Percentiles rank a stretch among this genome's conserved stretches.
Evolutionary conservation across 2,329 filamentous ascomycete genomes (phyloP).

Genomic region (Zalaria sp.): DNA sequence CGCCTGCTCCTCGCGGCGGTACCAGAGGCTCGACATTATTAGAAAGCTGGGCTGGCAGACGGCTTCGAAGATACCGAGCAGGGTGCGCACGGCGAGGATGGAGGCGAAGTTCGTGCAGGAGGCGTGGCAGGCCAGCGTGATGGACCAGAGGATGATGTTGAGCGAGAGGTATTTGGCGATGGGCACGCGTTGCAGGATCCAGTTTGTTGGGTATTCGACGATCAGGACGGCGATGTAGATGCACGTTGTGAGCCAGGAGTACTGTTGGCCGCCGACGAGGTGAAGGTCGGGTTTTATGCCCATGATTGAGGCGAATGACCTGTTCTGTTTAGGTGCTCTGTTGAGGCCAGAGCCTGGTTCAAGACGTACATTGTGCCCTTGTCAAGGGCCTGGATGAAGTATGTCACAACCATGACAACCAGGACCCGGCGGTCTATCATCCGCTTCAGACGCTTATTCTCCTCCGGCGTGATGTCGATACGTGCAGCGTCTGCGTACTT

Average conservation of each 20-base stretch:
- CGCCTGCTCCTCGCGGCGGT: slow-evolving; percentile 50
- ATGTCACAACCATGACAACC: slow-evolving; percentile 56
- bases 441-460: slow-evolving; percentile 46
- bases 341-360: slow-evolving; percentile 31
- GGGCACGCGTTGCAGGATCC: slow-evolving; percentile 46
- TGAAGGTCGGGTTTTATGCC: slow-evolving; percentile 20
- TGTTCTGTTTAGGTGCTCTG: too few species aligned
- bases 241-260: slow-evolving; percentile 58
- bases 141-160: slow-evolving; percentile 52
- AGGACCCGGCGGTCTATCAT: slow-evolving; percentile 56
- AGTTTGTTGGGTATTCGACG: slow-evolving; percentile 58
- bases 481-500: slow-evolving; percentile 47
- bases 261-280: slow-evolving; percentile 34
- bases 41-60: slow-evolving; percentile 56
- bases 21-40: slow-evolving; percentile 56
- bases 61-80: slow-evolving; percentile 59
- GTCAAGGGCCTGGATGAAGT: slow-evolving; percentile 58
- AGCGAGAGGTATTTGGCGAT: slow-evolving; percentile 47
- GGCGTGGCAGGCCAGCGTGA: slow-evolving; percentile 45
- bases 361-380: slow-evolving; percentile 49
- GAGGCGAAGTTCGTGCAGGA: slow-evolving; percentile 46
- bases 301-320: slow-evolving; percentile 15
- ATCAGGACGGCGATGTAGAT: slow-evolving; percentile 59
- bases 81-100: slow-evolving; percentile 45
- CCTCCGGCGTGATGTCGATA: slow-evolving; percentile 44